phyloP scores from a whole-genome alignment of 352 stramenopile genomes.

The Globisporangium alternatum region DNA sequence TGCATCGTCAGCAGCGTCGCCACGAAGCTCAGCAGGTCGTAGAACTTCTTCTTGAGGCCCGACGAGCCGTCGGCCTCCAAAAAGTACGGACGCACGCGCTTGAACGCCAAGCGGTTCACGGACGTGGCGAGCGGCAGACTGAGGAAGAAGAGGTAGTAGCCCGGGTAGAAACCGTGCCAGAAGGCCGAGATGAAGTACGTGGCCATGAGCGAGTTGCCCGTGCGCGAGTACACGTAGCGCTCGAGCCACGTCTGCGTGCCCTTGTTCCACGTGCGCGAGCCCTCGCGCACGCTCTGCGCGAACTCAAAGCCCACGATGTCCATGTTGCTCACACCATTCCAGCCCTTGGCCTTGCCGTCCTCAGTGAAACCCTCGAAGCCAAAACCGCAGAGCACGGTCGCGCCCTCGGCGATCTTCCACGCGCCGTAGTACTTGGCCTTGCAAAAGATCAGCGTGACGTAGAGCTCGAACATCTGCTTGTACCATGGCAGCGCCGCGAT shows the following conservation, averaged over 20 bases:
- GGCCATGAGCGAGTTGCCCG: slow-evolving; percentile 84
- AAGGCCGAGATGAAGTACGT: slow-evolving; percentile 94
- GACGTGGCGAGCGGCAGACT: slow-evolving; percentile 62
- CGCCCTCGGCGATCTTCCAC: slow-evolving; percentile 90
- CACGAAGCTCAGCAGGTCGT: slow-evolving; percentile 53
- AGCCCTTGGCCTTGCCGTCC: slow-evolving; percentile 86
- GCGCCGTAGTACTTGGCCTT: slow-evolving; percentile 96
- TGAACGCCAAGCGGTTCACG: slow-evolving; percentile 64
- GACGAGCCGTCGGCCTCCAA: slow-evolving; percentile 54
- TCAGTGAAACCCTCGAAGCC: slow-evolving; percentile 94
- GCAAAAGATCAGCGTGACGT: slow-evolving; percentile 89
- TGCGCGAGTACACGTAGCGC: slow-evolving; percentile 94
- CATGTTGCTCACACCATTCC: slow-evolving; percentile 95
- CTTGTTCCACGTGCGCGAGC: slow-evolving; percentile 95
- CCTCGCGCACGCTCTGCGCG: slow-evolving; percentile 85
- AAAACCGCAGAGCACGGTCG: slow-evolving; percentile 78
- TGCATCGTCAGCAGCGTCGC: slow-evolving; percentile 50
- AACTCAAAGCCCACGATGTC: slow-evolving; percentile 96
- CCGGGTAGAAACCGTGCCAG: slow-evolving; percentile 97
- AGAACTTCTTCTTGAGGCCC: slow-evolving; percentile 51
- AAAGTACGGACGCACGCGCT: slow-evolving; percentile 66
- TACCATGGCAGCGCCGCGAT: slow-evolving; percentile 50
- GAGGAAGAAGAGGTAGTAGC: slow-evolving; percentile 97
- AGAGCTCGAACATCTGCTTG: slow-evolving; percentile 76
- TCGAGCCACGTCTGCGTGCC: slow-evolving; percentile 94